Base-by-base conservation (phyloP, 164 flowering plant species). In the Vitis amurensis region DNA sequence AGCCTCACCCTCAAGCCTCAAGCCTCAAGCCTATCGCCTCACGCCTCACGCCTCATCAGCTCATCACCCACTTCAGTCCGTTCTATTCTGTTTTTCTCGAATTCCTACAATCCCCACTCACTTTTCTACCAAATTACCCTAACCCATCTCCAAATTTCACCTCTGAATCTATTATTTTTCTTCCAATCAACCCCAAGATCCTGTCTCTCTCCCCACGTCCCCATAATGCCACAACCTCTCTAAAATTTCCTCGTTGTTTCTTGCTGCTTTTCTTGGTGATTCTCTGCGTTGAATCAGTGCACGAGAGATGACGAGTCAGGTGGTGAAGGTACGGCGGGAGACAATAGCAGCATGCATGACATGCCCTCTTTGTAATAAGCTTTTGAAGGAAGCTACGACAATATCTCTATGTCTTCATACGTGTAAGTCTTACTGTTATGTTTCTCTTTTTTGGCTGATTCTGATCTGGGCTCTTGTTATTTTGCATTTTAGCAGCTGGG, bases 381-480 rank as follows among this genome's bases (percentile, higher is more conserved):
- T 92, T 50, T 77, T 92, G 61, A 80, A 72, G 29, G 94, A 94
- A 11, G 99, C 99, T 66, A 92, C 99, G 4, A 94, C 99, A 61
- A 84, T 94, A 10, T 91, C 97, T 31, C 83, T 86, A 50, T 94
- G 99, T 73, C 97, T 94, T 64, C 99, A 94, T 73, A 91, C 99
- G 55, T 94, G 99, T 94, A 67, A 86, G 89, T 80, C 60, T 68
- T 48, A 29, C 48, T 4, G 12, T n/a, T 49, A n/a, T 51, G 31
- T 30, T n/a, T 8, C 55, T 61, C 37, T 31, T 3, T 66, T 29
- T 48, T 47, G 17, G 51, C 23, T 23, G 2, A 29, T 47, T 59
- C 58, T 58, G 14, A 14, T 17, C 5, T 37, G 44, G 7, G 44
- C 7, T 37, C 44, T 37, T 37, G 44, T 37, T 37, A 37, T 37